Percentiles rank a stretch among this genome's conserved stretches.
These are phyloP conservation scores for Iberis pinnata DNA, from an alignment of 345 rosid genomes.

Conservation along the genomic window DNA sequence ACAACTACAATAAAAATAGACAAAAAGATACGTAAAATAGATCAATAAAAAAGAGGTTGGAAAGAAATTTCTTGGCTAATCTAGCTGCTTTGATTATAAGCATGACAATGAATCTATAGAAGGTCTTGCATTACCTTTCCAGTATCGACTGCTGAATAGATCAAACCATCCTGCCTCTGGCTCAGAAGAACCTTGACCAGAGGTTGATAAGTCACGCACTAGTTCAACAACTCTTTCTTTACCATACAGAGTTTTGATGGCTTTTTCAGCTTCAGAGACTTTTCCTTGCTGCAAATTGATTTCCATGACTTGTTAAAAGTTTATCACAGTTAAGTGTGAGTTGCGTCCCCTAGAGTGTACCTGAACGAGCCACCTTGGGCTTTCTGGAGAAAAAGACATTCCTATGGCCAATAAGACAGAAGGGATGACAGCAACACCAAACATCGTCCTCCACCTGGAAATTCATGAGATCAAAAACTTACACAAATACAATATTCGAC, in stretches of 20 bases:
- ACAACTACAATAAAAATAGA: conserved; percentile 61
- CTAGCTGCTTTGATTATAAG: background rate
- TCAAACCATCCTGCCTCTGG: conserved; percentile 98
- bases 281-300: conserved; percentile 71
- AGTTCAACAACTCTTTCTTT: conserved; percentile 85
- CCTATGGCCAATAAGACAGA: conserved; percentile 82
- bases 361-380: conserved; percentile 99
- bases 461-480: background rate
- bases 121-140: conserved; percentile 57
- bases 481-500: background rate
- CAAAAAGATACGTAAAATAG: conserved; percentile 4
- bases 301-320: conserved; percentile 1
- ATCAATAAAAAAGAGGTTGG: background rate
- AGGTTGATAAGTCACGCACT: conserved; percentile 61
- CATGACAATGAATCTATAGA: background rate
- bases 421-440: conserved; percentile 73
- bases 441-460: conserved; percentile 98
- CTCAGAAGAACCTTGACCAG: conserved; percentile 67
- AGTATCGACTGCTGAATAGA: conserved; percentile 81
- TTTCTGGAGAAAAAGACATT: conserved; percentile 90
- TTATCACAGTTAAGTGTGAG: background rate
- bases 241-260: conserved; percentile 73
- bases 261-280: conserved; percentile 65
- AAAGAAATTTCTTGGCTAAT: background rate
- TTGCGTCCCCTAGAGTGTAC: conserved; percentile 32